phyloP scores from a whole-genome alignment of 768 basidiomycete genomes.

The Xanthoconium stramineum region DNA sequence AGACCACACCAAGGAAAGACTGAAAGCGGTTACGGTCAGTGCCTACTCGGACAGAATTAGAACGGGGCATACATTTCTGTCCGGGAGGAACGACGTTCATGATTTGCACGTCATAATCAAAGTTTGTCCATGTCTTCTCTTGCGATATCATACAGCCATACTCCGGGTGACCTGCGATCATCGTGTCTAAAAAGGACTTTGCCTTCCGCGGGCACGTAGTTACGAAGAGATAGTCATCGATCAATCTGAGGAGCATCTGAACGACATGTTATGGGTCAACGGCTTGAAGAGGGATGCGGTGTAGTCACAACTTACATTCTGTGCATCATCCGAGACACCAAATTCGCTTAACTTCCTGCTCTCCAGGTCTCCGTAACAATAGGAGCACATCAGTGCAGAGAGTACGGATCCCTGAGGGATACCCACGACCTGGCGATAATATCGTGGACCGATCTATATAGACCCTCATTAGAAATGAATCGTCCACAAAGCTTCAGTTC shows the following conservation, averaged over 20 bases:
- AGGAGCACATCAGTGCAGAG: slow-evolving; percentile 89
- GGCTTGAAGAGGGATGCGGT: neutral
- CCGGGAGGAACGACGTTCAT: slow-evolving; percentile 50
- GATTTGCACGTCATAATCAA: slow-evolving; percentile 57
- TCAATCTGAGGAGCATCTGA: slow-evolving; percentile 75
- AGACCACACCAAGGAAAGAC: slow-evolving; percentile 96
- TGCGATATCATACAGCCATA: slow-evolving; percentile 90
- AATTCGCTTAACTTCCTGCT: slow-evolving; percentile 38
- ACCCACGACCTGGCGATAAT: slow-evolving; percentile 86
- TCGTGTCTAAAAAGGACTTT: slow-evolving; percentile 62
- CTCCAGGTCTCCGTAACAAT: slow-evolving; percentile 94
- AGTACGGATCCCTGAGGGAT: slow-evolving; percentile 98
- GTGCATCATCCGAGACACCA: slow-evolving; percentile 50
- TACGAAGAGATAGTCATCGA: slow-evolving; percentile 95
- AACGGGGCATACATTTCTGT: slow-evolving; percentile 38
- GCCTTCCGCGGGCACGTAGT: slow-evolving; percentile 66
- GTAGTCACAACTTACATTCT: slow-evolving; percentile 51
- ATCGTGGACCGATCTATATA: slow-evolving; percentile 69
- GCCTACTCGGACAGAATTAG: neutral
- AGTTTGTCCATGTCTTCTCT: slow-evolving; percentile 89
- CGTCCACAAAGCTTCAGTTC: neutral
- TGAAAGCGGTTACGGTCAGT: slow-evolving; percentile 26
- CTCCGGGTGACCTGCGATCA: slow-evolving; percentile 85
- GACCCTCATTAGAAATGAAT: neutral
- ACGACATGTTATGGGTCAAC: neutral